Evolutionary conservation across 2,329 filamentous ascomycete species (phyloP).

Genomic region (Furcasterigmium sp.): DNA sequence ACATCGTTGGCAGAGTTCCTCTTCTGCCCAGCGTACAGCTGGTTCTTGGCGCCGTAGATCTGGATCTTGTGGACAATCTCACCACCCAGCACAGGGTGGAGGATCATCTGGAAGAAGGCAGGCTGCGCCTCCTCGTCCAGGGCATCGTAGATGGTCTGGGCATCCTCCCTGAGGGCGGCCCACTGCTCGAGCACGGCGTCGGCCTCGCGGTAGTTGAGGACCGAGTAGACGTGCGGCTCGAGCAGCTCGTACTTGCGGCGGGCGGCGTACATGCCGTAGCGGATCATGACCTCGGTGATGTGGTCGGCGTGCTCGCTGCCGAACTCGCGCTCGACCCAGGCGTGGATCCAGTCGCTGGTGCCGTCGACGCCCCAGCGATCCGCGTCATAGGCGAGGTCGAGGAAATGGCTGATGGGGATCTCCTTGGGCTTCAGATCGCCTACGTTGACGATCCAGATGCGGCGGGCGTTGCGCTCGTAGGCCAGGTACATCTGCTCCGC

Average conservation of each 20-base stretch:
- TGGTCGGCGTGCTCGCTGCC: conserved; percentile 37
- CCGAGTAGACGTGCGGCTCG: conserved; percentile 35
- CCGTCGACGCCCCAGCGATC: conserved; percentile 50
- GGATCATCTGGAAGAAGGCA: conserved; percentile 54
- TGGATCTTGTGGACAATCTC: conserved; percentile 45
- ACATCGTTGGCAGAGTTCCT: conserved; percentile 41
- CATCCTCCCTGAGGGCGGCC: conserved; percentile 42
- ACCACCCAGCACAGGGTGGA: conserved; percentile 50
- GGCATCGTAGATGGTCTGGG: conserved; percentile 50
- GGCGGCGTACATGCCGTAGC: conserved; percentile 28
- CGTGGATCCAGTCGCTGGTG: conserved; percentile 48
- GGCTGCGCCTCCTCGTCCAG: conserved; percentile 44
- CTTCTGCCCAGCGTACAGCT: conserved; percentile 38
- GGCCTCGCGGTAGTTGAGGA: conserved; percentile 55
- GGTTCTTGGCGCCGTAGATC: conserved; percentile 38
- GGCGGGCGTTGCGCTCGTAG: conserved; percentile 50
- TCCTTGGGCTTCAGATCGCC: conserved; percentile 61
- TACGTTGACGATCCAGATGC: conserved; percentile 64
- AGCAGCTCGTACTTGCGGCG: conserved; percentile 30
- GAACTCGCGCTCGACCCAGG: conserved; percentile 55
- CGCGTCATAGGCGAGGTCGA: conserved; percentile 64
- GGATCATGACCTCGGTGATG: conserved; percentile 46
- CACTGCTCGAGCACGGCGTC: conserved; percentile 46
- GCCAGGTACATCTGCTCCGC: conserved; percentile 55
- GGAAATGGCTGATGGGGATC: conserved; percentile 61